These are phyloP conservation scores for Vigna radiata DNA, from an alignment of 306 rosid genomes.

Conservation along the genomic window DNA sequence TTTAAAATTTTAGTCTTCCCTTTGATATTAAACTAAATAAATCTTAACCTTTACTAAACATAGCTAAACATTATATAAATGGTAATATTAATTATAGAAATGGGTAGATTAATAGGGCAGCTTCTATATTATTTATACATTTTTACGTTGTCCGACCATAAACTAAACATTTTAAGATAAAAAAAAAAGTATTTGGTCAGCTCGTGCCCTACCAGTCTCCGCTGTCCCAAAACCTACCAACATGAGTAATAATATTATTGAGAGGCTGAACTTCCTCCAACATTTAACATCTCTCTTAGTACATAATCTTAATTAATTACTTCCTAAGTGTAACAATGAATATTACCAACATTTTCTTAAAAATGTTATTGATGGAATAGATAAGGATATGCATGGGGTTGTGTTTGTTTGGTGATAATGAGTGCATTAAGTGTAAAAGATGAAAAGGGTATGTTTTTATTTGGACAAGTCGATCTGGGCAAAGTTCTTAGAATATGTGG, in stretches of 20 bases:
- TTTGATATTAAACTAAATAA: conserved; percentile 10
- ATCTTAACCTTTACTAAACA: conserved; percentile 3
- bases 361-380: background rate
- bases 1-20: background rate
- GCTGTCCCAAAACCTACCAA: conserved; percentile 69
- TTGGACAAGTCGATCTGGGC: conserved; percentile 44
- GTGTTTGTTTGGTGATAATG: conserved; percentile 55
- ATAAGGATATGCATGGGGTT: conserved; percentile 64
- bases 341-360: too few relatives aligned
- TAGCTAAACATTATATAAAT: conserved; percentile 44
- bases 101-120: conserved; percentile 38
- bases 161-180: conserved; percentile 45
- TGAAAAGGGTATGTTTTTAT: conserved; percentile 54
- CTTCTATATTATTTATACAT: conserved; percentile 4
- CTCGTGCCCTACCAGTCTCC: conserved; percentile 57
- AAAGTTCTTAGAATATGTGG: conserved; percentile 52
- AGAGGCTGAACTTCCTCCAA: conserved; percentile 57
- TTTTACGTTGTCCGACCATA: background rate
- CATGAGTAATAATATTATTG: conserved; percentile 68
- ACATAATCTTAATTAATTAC: conserved; percentile 22
- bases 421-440: conserved; percentile 51
- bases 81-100: conserved; percentile 14
- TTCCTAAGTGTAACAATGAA: too few relatives aligned
- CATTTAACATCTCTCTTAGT: conserved; percentile 25
- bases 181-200: conserved; percentile 46